Percentiles rank a stretch among this genome's conserved stretches.
Evolutionary conservation across 441 rosid genomes (phyloP).

Genomic region (Eutrema salsugineum): DNA sequence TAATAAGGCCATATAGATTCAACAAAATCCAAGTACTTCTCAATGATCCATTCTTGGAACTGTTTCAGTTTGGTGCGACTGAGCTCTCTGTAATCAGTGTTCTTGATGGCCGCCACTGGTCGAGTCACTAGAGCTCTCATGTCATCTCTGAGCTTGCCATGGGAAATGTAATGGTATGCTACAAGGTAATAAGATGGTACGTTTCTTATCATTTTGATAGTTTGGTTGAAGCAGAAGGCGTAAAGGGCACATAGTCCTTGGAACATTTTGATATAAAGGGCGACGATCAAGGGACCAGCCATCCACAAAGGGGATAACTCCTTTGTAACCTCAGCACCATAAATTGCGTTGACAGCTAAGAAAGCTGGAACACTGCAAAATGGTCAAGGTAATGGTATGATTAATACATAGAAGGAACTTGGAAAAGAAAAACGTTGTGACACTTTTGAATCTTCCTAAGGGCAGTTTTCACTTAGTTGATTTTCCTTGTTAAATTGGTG

Average conservation of each 20-base stretch:
- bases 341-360: conserved; percentile 54
- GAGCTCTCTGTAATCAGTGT: conserved; percentile 60
- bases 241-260: conserved; percentile 70
- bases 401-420: conserved; percentile 5
- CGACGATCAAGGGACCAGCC: conserved; percentile 68
- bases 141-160: conserved; percentile 70
- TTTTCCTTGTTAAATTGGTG: neutral
- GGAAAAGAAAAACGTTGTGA: neutral
- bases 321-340: conserved; percentile 73
- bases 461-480: neutral
- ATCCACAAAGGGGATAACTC: conserved; percentile 87
- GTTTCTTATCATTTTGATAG: conserved; percentile 47
- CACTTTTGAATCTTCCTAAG: conserved; percentile 2
- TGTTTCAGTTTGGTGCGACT: conserved; percentile 54
- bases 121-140: conserved; percentile 42
- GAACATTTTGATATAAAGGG: conserved; percentile 68
- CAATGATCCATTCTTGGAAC: conserved; percentile 60
- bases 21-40: conserved; percentile 74
- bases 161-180: conserved; percentile 47
- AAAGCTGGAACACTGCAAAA: conserved; percentile 68
- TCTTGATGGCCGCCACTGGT: conserved; percentile 60
- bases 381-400: conserved; percentile 11
- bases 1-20: conserved; percentile 94
- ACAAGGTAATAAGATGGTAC: conserved; percentile 54
- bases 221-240: conserved; percentile 72